A percentile compares a stretch with the other conserved stretches of the same genome.
phyloP scores from a whole-genome alignment of 331 rosid species.

The Pyrus hybrid region DNA sequence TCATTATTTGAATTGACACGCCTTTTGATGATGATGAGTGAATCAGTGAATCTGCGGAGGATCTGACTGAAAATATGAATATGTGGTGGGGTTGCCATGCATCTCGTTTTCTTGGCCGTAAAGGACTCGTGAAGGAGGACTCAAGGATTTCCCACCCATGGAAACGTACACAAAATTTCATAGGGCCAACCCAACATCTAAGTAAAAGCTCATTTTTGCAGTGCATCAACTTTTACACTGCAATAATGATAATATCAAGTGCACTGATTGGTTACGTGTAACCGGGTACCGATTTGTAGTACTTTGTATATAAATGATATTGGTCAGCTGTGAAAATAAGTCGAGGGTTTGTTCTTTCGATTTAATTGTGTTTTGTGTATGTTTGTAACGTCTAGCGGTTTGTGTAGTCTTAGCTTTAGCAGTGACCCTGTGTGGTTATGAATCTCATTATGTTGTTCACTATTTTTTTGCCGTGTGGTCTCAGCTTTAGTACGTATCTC shows the following conservation, averaged over 20 bases:
- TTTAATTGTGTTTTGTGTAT: too few relatives aligned
- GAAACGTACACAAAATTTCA: background rate
- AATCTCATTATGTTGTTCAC: too few relatives aligned
- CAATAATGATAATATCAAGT: background rate
- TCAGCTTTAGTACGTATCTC: too few relatives aligned
- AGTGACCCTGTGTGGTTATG: too few relatives aligned
- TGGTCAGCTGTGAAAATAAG: too few relatives aligned
- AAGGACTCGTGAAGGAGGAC: conserved; percentile 29
- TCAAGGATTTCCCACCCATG: background rate
- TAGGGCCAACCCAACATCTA: background rate
- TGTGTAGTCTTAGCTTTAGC: too few relatives aligned
- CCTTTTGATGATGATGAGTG: conserved; percentile 23
- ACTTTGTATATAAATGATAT: too few relatives aligned
- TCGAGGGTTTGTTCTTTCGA: too few relatives aligned
- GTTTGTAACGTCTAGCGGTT: too few relatives aligned
- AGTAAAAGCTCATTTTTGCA: background rate
- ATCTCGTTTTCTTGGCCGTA: conserved; percentile 23
- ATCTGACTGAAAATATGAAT: background rate
- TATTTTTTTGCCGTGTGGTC: too few relatives aligned
- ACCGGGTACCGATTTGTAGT: too few relatives aligned
- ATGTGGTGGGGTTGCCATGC: conserved; percentile 33
- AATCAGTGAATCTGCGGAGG: background rate
- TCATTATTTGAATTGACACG: conserved; percentile 21
- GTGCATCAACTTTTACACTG: background rate
- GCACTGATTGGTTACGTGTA: too few relatives aligned